Base-by-base conservation (phyloP, 805 yeast genomes). In the Barnettozyma botsteinii region DNA sequence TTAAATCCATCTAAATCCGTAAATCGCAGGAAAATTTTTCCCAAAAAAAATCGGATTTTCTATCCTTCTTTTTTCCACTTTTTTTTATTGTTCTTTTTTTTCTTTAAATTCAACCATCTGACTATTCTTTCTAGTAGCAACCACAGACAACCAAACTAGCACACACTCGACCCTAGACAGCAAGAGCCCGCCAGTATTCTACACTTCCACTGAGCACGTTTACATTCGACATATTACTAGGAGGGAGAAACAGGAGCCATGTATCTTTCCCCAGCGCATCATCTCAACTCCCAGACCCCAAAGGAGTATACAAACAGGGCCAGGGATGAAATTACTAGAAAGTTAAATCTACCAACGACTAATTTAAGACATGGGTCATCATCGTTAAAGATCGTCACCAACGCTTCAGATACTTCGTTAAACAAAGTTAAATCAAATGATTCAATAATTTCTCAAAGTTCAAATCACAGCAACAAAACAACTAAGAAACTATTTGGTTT, bases 271-370 rank as follows among this genome's bases (percentile, higher is more conserved):
- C 55, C 60, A 19, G 41, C 41, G 14, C 40, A 42, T 7, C 39
- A 45, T 3, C 18, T 41, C 6, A 45, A 42, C 15, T 35, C 50
- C 15, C 37, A 45, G 18, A 57, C 62, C n/a, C 63, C 64, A 14
- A 38, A 48, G 45, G 55, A 52, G 50, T 60, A 50, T 42, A 56
- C 54, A 9, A 51, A 50, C 21, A 39, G 56, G 24, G 64, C 64
- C 20, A 43, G 64, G 28, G 55, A 49, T 35, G 62, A 60, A 36
- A 48, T 60, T n/a, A 46, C 47, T 11, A 42, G 42, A 24, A 52
- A 52, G 40, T 48, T 59, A 18, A 51, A 49, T 21, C 38, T 51
- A 7, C 31, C 48, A 19, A 19, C 48, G 3, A 17, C 54, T 7
- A 47, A 51, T 14, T 43, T 56, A n/a, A 51, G 39, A 40, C 56